Evolutionary conservation across 306 rosid species (phyloP).

Genomic region (Arachis stenosperma): DNA sequence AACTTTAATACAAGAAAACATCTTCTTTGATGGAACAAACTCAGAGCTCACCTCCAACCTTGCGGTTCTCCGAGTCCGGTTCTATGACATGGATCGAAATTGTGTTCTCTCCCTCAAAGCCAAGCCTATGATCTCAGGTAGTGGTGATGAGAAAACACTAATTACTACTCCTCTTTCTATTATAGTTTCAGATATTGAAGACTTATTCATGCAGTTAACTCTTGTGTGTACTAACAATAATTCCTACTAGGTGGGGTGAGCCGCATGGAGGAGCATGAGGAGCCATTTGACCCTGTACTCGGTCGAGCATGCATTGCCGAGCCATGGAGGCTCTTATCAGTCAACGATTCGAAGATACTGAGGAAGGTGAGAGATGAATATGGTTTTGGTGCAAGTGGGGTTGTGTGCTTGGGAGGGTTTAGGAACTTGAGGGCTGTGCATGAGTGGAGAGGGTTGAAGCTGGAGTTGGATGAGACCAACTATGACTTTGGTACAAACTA

Average conservation of each 20-base stretch:
- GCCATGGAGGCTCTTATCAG: slow-evolving; percentile 54
- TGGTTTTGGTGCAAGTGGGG: slow-evolving; percentile 35
- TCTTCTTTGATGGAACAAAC: slow-evolving; percentile 63
- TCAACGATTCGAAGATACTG: slow-evolving; percentile 41
- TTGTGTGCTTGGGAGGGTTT: slow-evolving; percentile 65
- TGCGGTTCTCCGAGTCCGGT: slow-evolving; percentile 63
- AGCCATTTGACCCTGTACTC: slow-evolving; percentile 50
- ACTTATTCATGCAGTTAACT: neutral
- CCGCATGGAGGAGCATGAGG: slow-evolving; percentile 58
- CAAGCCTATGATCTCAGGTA: slow-evolving; percentile 47
- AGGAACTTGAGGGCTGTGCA: slow-evolving; percentile 61
- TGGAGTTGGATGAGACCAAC: slow-evolving; percentile 60
- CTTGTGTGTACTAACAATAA: neutral
- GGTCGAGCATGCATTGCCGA: slow-evolving; percentile 59
- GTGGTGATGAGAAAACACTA: neutral
- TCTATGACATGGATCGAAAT: slow-evolving; percentile 33
- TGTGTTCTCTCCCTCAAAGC: slow-evolving; percentile 58
- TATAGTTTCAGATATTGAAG: neutral
- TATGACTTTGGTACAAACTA: slow-evolving; percentile 65
- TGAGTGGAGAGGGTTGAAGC: slow-evolving; percentile 58
- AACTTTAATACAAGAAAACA: slow-evolving; percentile 60
- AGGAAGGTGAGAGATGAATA: slow-evolving; percentile 49
- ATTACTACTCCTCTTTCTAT: neutral
- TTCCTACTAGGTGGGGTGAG: slow-evolving; percentile 43
- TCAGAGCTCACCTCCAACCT: slow-evolving; percentile 59